Evolutionary conservation across 805 yeast species (phyloP), one percentile per base, ranked within the genome.

Genomic region (Ogataea methanolica): DNA sequence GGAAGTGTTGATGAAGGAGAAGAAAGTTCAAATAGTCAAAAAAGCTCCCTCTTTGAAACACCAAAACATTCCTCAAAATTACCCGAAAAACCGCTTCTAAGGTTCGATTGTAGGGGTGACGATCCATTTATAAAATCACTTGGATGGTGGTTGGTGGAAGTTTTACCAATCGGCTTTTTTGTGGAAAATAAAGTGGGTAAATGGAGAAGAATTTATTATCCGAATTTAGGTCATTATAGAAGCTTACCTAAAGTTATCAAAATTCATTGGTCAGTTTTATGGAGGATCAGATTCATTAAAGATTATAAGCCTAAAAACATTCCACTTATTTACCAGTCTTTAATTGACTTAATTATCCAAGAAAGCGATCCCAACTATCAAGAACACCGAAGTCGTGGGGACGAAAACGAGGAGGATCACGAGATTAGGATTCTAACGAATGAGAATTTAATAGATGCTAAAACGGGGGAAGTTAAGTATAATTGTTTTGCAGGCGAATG

Each of bases 201-300:
- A 54, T 81, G 86, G 85, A 66, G 63, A 47, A 68, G 72, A 42
- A 62, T 66, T 5, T 78, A 71, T 54, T 56, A 65, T 14, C 88
- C 88, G 1, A 82, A 83, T 56, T 55, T 80, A 3, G 88, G 88
- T 2, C 66, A 78, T 14, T 47, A 60, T 5, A 67, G 88, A 49
- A 66, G 66, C 38, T 63, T 83, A 4, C 86, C 87, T 1, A 49
- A 51, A 1, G 62, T 70, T 48, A 60, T 57, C 19, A 62, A 61
- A 14, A 50, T 82, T 33, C 88, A 83, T 61, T 83, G 88, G 88
- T 80, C 87, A 41, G 73, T 82, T 1, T 70, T 68, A 50, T 82
- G 83, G 79, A 67, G 84, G 52, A 56, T 76, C 45, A 78, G 72
- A 49, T 71, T 65, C 51, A 69, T 75, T 44, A 46, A 59, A 34